These are phyloP conservation scores for Fusarium coicis DNA, from an alignment of 2,329 filamentous ascomycete genomes.

Conservation along the genomic window DNA sequence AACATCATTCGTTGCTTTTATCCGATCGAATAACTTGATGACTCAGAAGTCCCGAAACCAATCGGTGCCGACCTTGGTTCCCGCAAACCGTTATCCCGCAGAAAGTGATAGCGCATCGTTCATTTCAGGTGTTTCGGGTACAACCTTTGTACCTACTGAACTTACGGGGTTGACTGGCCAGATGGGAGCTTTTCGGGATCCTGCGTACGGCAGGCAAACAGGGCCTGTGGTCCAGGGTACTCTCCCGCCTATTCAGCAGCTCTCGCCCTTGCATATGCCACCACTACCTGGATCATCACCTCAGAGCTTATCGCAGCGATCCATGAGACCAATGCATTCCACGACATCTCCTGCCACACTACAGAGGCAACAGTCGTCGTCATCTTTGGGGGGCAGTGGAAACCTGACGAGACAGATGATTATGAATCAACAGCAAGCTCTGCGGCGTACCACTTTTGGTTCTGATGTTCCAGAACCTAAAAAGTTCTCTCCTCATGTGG, in stretches of 20 bases:
- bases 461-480: constrained; percentile 56
- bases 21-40: constrained; percentile 66
- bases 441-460: constrained; percentile 53
- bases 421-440: constrained; percentile 57
- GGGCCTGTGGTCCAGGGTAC: constrained; percentile 13
- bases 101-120: constrained; percentile 46
- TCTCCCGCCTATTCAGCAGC: constrained; percentile 33
- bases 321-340: constrained; percentile 38
- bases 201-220: constrained; percentile 29
- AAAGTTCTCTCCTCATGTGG: constrained; percentile 60
- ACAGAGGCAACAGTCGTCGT: constrained; percentile 35
- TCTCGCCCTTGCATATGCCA: constrained; percentile 30
- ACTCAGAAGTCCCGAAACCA: constrained; percentile 44
- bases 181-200: constrained; percentile 37
- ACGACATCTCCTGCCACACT: constrained; percentile 39
- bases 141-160: constrained; percentile 49
- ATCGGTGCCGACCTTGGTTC: constrained; percentile 38
- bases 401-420: constrained; percentile 55
- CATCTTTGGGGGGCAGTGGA: constrained; percentile 33
- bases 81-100: constrained; percentile 34
- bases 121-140: constrained; percentile 48
- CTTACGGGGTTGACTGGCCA: constrained; percentile 33
- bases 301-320: constrained; percentile 23
- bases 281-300: constrained; percentile 39
- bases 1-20: constrained; percentile 68